Conservation (phyloP, 1,139 yeast genomes). For the Yamadazyma spencermartinsiae region DNA sequence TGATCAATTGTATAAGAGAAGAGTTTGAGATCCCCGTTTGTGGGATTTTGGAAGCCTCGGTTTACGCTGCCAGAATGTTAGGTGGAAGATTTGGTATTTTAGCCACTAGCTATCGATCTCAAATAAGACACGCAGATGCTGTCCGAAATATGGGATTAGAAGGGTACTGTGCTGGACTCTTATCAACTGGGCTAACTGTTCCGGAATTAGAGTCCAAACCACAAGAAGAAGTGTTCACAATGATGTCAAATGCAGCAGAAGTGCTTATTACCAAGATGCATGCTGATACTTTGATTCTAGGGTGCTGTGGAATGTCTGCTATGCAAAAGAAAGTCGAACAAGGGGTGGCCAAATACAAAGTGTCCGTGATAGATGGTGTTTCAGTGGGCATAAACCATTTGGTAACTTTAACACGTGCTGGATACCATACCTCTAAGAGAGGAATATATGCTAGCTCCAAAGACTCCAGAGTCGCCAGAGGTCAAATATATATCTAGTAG, state of each 20-base stretch:
- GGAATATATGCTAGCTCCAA: constrained; percentile 13
- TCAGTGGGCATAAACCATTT: constrained; percentile 21
- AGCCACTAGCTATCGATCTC: constrained; percentile 22
- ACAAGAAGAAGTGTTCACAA: constrained; percentile 22
- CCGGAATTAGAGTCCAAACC: constrained; percentile 30
- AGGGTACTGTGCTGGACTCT: constrained; percentile 28
- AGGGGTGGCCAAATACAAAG: constrained; percentile 19
- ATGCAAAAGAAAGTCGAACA: constrained; percentile 27
- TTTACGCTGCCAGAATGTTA: constrained; percentile 11
- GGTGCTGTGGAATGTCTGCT: constrained; percentile 36
- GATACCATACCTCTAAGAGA: constrained; percentile 19
- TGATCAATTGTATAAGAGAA: constrained; percentile 12
- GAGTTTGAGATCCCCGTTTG: constrained; percentile 13
- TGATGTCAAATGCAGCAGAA: constrained; percentile 22
- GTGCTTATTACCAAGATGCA: constrained; percentile 22
- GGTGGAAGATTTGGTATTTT: constrained; percentile 17
- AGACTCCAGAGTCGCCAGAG: constrained; percentile 7
- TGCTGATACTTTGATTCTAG: constrained; percentile 28
- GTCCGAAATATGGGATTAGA: constrained; percentile 24
- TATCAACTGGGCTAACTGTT: constrained; percentile 29
- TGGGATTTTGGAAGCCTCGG: constrained; percentile 14
- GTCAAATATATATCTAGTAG: background rate
- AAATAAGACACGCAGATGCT: constrained; percentile 23
- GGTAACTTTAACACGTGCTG: constrained; percentile 19
- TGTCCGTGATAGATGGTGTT: constrained; percentile 25